phyloP scores from a whole-genome alignment of 2,329 filamentous ascomycete genomes.

The Alternaria sp. region DNA sequence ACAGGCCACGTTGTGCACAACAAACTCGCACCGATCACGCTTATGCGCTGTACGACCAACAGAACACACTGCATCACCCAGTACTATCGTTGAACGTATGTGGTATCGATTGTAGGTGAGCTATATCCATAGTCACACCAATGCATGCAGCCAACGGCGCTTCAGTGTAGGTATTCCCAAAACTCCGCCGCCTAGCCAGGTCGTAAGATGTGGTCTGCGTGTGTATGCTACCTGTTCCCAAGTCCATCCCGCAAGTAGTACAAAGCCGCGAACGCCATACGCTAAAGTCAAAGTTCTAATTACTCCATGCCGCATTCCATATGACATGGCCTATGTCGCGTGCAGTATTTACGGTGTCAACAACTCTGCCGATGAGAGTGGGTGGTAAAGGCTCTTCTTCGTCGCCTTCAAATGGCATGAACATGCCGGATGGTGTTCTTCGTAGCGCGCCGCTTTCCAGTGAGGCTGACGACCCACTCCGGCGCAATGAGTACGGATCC shows the following conservation, averaged over 20 bases:
- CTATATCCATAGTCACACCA: constrained; percentile 20
- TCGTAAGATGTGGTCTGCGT: constrained; percentile 15
- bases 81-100: constrained; percentile 14
- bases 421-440: constrained; percentile 84
- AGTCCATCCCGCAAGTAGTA: constrained; percentile 24
- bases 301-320: constrained; percentile 70
- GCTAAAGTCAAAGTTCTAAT: constrained; percentile 40
- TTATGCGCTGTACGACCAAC: not conserved
- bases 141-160: constrained; percentile 24
- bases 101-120: constrained; percentile 24
- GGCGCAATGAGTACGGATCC: constrained; percentile 26
- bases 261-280: constrained; percentile 30
- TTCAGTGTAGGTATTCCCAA: constrained; percentile 15
- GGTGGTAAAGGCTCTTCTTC: constrained; percentile 63
- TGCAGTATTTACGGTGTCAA: constrained; percentile 76
- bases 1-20: not conserved
- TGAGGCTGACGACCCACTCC: constrained; percentile 21
- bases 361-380: constrained; percentile 77
- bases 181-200: constrained; percentile 26
- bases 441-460: constrained; percentile 64
- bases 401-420: constrained; percentile 84
- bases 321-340: constrained; percentile 70
- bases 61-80: not conserved
- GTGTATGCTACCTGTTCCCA: constrained; percentile 22
- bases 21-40: not conserved